phyloP scores from a whole-genome alignment of 176 grass and related monocot genomes.

The Microstegium vimineum region DNA sequence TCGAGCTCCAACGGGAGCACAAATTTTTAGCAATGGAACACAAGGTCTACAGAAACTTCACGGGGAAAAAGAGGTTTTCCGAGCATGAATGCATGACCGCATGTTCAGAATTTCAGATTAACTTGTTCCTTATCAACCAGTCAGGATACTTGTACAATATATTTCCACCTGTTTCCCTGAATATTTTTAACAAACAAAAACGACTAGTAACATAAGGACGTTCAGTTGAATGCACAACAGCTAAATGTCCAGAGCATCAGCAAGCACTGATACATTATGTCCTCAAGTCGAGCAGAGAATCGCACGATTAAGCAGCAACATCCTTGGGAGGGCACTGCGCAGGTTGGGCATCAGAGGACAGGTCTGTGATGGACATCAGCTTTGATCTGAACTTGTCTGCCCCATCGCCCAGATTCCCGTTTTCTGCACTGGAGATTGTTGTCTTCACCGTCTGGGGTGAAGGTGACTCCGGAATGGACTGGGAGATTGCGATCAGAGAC shows the following conservation, averaged over 20 bases:
- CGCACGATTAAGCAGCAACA: not conserved
- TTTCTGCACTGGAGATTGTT: slow-evolving; percentile 11
- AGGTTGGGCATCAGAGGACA: slow-evolving; percentile 46
- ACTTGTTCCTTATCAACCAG: slow-evolving; percentile 8
- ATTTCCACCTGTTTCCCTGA: not conserved
- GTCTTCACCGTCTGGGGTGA: slow-evolving; percentile 22
- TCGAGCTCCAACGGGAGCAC: not conserved
- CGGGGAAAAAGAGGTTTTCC: not conserved
- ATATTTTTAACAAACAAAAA: slow-evolving; percentile 1
- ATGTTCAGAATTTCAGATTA: slow-evolving; percentile 14
- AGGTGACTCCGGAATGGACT: slow-evolving; percentile 39
- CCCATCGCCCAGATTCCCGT: slow-evolving; percentile 17
- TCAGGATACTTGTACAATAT: slow-evolving; percentile 35
- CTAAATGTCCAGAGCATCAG: slow-evolving; percentile 27
- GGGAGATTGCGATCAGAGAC: slow-evolving; percentile 85
- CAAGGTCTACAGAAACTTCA: not conserved
- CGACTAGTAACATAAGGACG: slow-evolving; percentile 10
- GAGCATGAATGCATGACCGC: not conserved
- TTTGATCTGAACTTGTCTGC: slow-evolving; percentile 73
- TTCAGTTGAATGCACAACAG: slow-evolving; percentile 21
- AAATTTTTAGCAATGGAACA: not conserved
- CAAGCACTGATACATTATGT: slow-evolving; percentile 28
- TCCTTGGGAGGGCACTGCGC: slow-evolving; percentile 34
- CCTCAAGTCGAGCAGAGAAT: slow-evolving; percentile 22
- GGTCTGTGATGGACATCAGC: slow-evolving; percentile 83